Evolutionary conservation across 805 yeast species (phyloP).

Genomic region (Pichia sporocuriosa): DNA sequence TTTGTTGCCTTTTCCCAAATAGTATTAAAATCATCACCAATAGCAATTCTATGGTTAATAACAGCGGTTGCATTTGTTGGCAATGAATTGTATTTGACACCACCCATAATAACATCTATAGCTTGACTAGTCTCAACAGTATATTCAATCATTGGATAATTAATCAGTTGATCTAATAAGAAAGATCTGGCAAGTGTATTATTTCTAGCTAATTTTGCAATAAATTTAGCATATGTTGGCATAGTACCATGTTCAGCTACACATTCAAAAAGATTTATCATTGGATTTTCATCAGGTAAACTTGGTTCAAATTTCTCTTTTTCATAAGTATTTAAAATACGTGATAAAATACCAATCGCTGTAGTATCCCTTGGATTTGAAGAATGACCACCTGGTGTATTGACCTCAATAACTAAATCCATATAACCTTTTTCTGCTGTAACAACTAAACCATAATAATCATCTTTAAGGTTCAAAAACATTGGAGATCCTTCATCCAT

Average conservation of each 20-base stretch:
- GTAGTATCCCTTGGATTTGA: conserved; percentile 64
- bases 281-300: conserved; percentile 52
- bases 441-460: conserved; percentile 36
- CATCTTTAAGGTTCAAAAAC: conserved; percentile 27
- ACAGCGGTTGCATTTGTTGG: conserved; percentile 54
- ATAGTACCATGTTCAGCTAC: conserved; percentile 42
- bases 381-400: conserved; percentile 55
- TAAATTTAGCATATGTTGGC: conserved; percentile 6
- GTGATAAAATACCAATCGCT: conserved; percentile 63
- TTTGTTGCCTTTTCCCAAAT: conserved; percentile 39
- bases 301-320: conserved; percentile 42
- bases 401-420: conserved; percentile 41
- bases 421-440: conserved; percentile 40
- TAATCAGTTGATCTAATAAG: conserved; percentile 27
- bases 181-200: conserved; percentile 31
- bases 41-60: conserved; percentile 52
- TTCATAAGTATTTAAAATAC: conserved; percentile 51
- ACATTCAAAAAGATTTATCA: conserved; percentile 51
- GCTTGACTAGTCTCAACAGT: conserved; percentile 60
- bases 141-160: conserved; percentile 28
- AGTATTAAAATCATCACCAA: conserved; percentile 28
- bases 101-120: conserved; percentile 59
- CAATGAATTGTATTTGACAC: conserved; percentile 67
- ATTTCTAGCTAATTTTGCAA: conserved; percentile 18
- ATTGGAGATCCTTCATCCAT: conserved; percentile 47